Evolutionary conservation across 2,329 filamentous ascomycete genomes (phyloP).

Genomic region (Stachybotrys echinatus): DNA sequence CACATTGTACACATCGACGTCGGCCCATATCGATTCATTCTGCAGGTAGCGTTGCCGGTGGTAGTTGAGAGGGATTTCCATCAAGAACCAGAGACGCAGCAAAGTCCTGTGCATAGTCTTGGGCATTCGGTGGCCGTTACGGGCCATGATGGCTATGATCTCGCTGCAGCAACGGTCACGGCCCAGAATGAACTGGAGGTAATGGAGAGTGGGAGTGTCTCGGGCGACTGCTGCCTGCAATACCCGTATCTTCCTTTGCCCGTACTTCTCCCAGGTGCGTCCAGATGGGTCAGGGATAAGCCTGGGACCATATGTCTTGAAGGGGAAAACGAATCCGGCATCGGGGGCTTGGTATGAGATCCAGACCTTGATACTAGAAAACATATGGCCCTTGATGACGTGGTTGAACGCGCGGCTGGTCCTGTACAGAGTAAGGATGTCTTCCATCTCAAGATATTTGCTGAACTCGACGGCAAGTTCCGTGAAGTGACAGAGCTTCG

Average conservation of each 20-base stretch:
- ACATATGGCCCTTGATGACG: constrained; percentile 54
- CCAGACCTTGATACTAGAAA: constrained; percentile 52
- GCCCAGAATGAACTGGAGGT: constrained; percentile 61
- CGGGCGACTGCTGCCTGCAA: not conserved
- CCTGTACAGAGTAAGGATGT: constrained; percentile 60
- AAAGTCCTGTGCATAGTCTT: constrained; percentile 38
- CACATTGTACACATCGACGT: constrained; percentile 55
- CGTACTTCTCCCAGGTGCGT: constrained; percentile 26
- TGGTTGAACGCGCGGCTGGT: constrained; percentile 58
- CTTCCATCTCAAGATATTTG: constrained; percentile 45
- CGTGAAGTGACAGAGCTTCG: constrained; percentile 34
- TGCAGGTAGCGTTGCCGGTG: constrained; percentile 50
- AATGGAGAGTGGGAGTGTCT: constrained; percentile 58
- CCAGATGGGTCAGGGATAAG: constrained; percentile 56
- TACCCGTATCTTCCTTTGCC: not conserved
- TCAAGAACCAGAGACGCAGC: constrained; percentile 67
- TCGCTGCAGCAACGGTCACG: constrained; percentile 52
- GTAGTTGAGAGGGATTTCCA: constrained; percentile 57
- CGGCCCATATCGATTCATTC: constrained; percentile 48
- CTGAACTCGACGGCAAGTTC: constrained; percentile 52
- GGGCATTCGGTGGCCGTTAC: constrained; percentile 53
- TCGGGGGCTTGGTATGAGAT: constrained; percentile 48
- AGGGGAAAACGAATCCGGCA: constrained; percentile 54
- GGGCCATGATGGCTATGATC: constrained; percentile 57
- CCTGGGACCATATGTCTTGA: constrained; percentile 50